Conservation (phyloP, 2,329 filamentous ascomycete species). For the Cladosporium sp. region DNA sequence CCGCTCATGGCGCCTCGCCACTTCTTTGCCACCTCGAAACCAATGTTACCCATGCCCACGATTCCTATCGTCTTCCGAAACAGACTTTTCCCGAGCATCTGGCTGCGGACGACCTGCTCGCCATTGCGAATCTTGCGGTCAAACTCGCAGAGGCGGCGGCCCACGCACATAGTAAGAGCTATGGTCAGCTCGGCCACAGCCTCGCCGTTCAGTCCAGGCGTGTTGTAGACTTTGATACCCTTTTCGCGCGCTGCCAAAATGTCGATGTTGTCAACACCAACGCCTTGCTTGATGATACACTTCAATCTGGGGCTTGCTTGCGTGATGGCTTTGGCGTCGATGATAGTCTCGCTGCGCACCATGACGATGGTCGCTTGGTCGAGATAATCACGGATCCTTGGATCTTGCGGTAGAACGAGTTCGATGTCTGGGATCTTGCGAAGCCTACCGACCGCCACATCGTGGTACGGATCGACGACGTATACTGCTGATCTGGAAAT, state of each 20-base stretch:
- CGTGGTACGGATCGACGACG: slow-evolving; percentile 28
- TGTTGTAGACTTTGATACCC: slow-evolving; percentile 44
- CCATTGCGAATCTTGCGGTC: slow-evolving; percentile 21
- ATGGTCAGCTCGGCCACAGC: slow-evolving; percentile 34
- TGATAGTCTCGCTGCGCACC: slow-evolving; percentile 23
- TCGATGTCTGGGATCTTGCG: slow-evolving; percentile 16
- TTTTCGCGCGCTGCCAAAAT: slow-evolving; percentile 39
- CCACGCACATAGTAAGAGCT: slow-evolving; percentile 28
- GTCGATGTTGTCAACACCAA: slow-evolving; percentile 45
- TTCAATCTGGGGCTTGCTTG: slow-evolving; percentile 33
- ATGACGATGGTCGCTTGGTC: slow-evolving; percentile 22
- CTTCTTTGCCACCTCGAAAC: slow-evolving; percentile 32
- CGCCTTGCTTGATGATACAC: slow-evolving; percentile 43
- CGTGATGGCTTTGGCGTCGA: slow-evolving; percentile 21
- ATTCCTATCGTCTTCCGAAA: slow-evolving; percentile 34
- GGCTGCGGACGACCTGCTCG: slow-evolving; percentile 24
- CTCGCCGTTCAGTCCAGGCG: slow-evolving; percentile 41
- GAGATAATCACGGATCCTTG: slow-evolving; percentile 17
- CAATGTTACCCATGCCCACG: slow-evolving; percentile 38
- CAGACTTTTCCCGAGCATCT: slow-evolving; percentile 27
- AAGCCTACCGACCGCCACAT: slow-evolving; percentile 23
- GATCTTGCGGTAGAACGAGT: slow-evolving; percentile 20
- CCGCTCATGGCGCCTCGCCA: slow-evolving; percentile 31
- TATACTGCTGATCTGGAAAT: slow-evolving; percentile 21
- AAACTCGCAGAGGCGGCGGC: slow-evolving; percentile 29